phyloP scores from a whole-genome alignment of 371 early-diverging fungal genomes.

The Rhizopus arrhizus region DNA sequence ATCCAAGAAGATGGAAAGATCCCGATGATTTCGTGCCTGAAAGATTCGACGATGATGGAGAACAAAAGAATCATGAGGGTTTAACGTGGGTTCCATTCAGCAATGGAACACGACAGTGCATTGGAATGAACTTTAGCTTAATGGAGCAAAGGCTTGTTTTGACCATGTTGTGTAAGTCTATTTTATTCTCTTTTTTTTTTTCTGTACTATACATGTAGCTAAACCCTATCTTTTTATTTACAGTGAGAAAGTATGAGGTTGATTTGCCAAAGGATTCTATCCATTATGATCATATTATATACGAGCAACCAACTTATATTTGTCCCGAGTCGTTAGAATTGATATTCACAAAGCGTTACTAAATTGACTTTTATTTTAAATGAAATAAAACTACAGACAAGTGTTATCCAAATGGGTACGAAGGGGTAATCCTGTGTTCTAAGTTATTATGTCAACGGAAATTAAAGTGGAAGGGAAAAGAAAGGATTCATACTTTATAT shows the following conservation, averaged over 20 bases:
- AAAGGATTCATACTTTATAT: too few relatives aligned
- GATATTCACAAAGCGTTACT: constrained; percentile 22
- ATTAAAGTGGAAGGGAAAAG: too few relatives aligned
- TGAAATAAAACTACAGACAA: too few relatives aligned
- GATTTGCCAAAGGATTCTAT: constrained; percentile 26
- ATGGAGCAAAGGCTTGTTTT: constrained; percentile 34
- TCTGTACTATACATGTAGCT: too few relatives aligned
- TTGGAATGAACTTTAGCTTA: constrained; percentile 37
- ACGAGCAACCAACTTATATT: constrained; percentile 18
- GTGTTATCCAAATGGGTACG: too few relatives aligned
- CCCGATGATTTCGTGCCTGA: constrained; percentile 30
- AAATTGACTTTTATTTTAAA: not conserved
- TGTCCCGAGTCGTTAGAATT: constrained; percentile 14
- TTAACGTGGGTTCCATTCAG: constrained; percentile 36
- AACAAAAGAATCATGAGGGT: constrained; percentile 8
- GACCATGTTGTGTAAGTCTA: constrained; percentile 32
- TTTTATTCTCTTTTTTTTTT: too few relatives aligned
- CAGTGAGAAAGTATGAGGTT: constrained; percentile 37
- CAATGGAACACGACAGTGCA: constrained; percentile 35
- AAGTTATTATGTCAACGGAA: too few relatives aligned
- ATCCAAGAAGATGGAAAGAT: constrained; percentile 24
- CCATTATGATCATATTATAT: constrained; percentile 24
- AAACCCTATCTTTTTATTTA: constrained; percentile 6
- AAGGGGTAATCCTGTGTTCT: too few relatives aligned
- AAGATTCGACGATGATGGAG: constrained; percentile 19